Evolutionary conservation across 495 filamentous ascomycete genomes (phyloP).

Genomic region (Hyaloscypha hepaticicola): DNA sequence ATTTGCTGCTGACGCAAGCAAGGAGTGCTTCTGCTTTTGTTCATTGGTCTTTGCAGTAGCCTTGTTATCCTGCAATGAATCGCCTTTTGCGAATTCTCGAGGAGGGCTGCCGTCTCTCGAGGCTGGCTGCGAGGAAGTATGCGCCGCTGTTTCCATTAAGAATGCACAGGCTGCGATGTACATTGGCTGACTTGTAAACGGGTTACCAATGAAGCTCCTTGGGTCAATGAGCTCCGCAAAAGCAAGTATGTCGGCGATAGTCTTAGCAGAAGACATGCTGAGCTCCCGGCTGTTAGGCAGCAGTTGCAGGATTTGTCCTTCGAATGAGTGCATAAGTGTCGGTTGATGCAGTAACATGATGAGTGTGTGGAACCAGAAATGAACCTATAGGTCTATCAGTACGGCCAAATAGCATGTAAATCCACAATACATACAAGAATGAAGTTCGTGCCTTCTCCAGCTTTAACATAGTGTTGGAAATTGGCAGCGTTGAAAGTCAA

Average conservation of each 20-base stretch:
- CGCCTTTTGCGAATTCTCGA: slow-evolving; percentile 2
- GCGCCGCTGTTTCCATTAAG: slow-evolving; percentile 68
- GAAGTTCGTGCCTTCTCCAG: slow-evolving; percentile 77
- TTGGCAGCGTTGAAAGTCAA: slow-evolving; percentile 79
- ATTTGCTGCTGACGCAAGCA: slow-evolving; percentile 72
- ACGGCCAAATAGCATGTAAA: neutral
- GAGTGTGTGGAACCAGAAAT: slow-evolving; percentile 88
- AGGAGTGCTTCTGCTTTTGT: slow-evolving; percentile 62
- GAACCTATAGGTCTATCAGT: slow-evolving; percentile 43
- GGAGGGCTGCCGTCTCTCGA: slow-evolving; percentile 52
- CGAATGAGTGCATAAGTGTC: slow-evolving; percentile 73
- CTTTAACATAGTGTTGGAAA: slow-evolving; percentile 73
- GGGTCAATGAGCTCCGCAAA: slow-evolving; percentile 78
- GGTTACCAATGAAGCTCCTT: slow-evolving; percentile 78
- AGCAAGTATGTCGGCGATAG: slow-evolving; percentile 79
- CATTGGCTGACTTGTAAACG: slow-evolving; percentile 86
- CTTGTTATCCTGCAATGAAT: slow-evolving; percentile 7
- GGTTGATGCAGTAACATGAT: slow-evolving; percentile 84
- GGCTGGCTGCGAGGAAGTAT: slow-evolving; percentile 53
- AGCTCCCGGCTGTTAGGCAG: slow-evolving; percentile 76
- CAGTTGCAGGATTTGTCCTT: slow-evolving; percentile 63
- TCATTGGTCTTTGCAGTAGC: slow-evolving; percentile 39
- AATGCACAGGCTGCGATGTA: slow-evolving; percentile 89
- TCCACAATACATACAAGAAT: slow-evolving; percentile 48
- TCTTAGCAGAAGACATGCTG: slow-evolving; percentile 86